Conservation (phyloP, 805 yeast species). For the Cyberlindnera amylophila region DNA sequence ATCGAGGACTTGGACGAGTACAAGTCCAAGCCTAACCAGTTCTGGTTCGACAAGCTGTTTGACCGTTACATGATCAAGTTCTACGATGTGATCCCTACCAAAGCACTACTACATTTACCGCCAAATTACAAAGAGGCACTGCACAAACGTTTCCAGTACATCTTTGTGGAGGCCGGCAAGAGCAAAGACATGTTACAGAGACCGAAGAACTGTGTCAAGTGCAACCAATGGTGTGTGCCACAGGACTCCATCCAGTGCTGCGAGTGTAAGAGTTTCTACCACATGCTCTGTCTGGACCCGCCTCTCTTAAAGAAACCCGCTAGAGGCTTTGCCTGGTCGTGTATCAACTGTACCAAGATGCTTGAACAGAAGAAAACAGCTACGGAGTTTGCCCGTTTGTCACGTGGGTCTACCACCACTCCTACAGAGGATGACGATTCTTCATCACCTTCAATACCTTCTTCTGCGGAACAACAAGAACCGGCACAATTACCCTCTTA, state of each 20-base stretch:
- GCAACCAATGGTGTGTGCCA: conserved; percentile 82
- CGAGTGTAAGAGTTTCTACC: conserved; percentile 67
- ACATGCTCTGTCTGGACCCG: conserved; percentile 82
- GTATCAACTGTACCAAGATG: conserved; percentile 70
- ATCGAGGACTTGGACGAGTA: conserved; percentile 49
- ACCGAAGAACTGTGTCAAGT: conserved; percentile 67
- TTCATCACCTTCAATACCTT: neutral
- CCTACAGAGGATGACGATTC: neutral
- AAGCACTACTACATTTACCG: conserved; percentile 53
- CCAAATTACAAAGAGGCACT: conserved; percentile 57
- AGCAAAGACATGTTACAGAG: conserved; percentile 58
- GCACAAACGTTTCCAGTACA: conserved; percentile 62
- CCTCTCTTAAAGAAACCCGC: conserved; percentile 77
- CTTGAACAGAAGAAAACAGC: conserved; percentile 20
- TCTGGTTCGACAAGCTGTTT: conserved; percentile 81
- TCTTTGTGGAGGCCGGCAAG: conserved; percentile 68
- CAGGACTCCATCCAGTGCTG: conserved; percentile 76
- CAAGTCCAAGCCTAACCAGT: conserved; percentile 58
- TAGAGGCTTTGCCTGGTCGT: conserved; percentile 87
- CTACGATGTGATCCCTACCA: conserved; percentile 73
- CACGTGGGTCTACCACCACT: neutral
- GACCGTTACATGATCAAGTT: conserved; percentile 82
- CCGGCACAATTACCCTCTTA: conserved; percentile 41
- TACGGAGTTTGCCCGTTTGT: conserved; percentile 12
- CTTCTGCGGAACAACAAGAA: neutral